Conservation (phyloP, 345 rosid genomes). For the Turritis glabra region DNA sequence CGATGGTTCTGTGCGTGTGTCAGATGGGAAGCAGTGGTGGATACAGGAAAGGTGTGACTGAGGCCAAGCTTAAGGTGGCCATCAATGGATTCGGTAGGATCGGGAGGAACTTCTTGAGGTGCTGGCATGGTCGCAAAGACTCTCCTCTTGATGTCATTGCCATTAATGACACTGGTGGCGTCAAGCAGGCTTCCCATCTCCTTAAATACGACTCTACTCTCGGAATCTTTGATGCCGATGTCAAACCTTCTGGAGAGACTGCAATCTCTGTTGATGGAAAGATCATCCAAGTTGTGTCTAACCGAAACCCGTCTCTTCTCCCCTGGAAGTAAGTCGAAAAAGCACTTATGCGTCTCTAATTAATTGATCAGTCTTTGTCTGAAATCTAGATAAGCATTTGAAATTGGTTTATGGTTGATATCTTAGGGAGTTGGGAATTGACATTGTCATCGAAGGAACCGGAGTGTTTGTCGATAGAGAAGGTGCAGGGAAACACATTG, state of each 20-base stretch:
- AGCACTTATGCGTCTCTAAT: background rate
- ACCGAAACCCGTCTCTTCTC: conserved; percentile 72
- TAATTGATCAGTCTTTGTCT: background rate
- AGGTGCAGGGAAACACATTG: conserved; percentile 93
- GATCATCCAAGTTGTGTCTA: conserved; percentile 79
- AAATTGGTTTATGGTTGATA: background rate
- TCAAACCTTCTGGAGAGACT: conserved; percentile 70
- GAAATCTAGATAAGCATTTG: background rate
- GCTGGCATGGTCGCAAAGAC: conserved; percentile 95
- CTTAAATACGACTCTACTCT: conserved; percentile 95
- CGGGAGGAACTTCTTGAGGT: conserved; percentile 95
- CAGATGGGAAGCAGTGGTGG: conserved; percentile 71
- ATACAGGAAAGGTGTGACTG: conserved; percentile 62
- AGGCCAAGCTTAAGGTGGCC: conserved; percentile 90
- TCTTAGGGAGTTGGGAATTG: conserved; percentile 72
- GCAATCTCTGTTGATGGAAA: conserved; percentile 92
- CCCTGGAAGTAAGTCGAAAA: conserved; percentile 77
- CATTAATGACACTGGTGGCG: conserved; percentile 84
- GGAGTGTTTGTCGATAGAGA: conserved; percentile 95
- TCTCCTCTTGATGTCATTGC: conserved; percentile 88
- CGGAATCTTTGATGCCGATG: conserved; percentile 88
- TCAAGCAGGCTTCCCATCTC: conserved; percentile 93
- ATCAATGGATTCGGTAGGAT: conserved; percentile 92
- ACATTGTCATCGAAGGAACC: conserved; percentile 92
- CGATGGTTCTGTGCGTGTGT: conserved; percentile 5